These are phyloP conservation scores for Marchantia paleacea DNA, from an alignment of 225 moss, liverwort and hornwort species.

Conservation along the genomic window DNA sequence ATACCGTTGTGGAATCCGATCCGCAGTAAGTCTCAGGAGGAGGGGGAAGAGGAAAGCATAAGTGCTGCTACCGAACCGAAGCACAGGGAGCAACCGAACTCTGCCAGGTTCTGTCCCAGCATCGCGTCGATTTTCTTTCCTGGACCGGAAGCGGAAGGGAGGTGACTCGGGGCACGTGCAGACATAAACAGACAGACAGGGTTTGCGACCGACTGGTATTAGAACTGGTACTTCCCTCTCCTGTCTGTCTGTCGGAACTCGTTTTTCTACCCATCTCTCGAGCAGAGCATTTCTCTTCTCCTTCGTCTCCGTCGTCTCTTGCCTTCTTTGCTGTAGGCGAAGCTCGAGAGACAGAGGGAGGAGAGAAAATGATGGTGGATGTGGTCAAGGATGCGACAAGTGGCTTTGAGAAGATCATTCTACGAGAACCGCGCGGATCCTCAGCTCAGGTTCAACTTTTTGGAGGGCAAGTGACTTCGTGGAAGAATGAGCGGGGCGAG, in stretches of 20 bases:
- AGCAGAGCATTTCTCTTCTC: neutral
- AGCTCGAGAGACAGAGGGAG: constrained; percentile 7
- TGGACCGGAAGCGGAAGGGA: neutral
- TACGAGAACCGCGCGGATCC: constrained; percentile 41
- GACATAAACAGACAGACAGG: constrained; percentile 12
- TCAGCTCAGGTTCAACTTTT: constrained; percentile 76
- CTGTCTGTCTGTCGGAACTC: constrained; percentile 7
- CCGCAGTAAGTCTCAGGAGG: neutral
- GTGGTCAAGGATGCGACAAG: constrained; percentile 27
- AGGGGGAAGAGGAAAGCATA: neutral
- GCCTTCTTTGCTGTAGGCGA: constrained; percentile 10
- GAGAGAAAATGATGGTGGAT: constrained; percentile 27
- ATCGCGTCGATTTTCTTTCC: constrained; percentile 14
- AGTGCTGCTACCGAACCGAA: neutral
- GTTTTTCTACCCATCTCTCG: neutral
- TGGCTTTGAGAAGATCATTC: constrained; percentile 20
- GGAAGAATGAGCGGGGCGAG: constrained; percentile 96
- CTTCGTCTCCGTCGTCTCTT: neutral
- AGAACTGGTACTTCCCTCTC: neutral
- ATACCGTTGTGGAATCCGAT: neutral
- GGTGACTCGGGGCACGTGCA: constrained; percentile 13
- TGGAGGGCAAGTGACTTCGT: constrained; percentile 89
- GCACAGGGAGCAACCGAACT: neutral
- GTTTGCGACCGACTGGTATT: constrained; percentile 1
- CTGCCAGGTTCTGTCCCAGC: neutral